Conservation (phyloP, 805 yeast species). For the Yarrowia yakushimensis region DNA sequence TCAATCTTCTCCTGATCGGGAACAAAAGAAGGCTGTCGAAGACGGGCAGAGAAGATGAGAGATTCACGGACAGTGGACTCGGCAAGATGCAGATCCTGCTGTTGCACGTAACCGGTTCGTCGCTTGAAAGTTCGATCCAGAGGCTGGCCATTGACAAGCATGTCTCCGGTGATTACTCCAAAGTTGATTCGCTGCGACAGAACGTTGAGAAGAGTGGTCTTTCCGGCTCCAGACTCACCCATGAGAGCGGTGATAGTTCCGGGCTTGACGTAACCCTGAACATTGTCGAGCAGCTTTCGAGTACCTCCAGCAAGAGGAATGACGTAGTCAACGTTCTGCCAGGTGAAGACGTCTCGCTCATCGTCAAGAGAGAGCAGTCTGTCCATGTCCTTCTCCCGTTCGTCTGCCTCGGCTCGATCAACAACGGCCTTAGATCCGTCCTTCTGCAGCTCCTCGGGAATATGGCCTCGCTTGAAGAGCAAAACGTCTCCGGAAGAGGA, state of each 20-base stretch:
- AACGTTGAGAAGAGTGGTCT: conserved; percentile 70
- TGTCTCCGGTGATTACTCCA: conserved; percentile 70
- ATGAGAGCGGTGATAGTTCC: conserved; percentile 77
- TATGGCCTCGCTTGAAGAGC: conserved; percentile 38
- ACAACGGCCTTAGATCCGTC: conserved; percentile 34
- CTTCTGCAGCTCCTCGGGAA: conserved; percentile 37
- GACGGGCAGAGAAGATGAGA: conserved; percentile 62
- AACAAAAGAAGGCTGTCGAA: conserved; percentile 63
- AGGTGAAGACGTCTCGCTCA: conserved; percentile 43
- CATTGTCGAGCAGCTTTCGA: conserved; percentile 44
- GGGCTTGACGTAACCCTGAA: conserved; percentile 73
- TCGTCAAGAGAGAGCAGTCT: conserved; percentile 25
- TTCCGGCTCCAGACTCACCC: conserved; percentile 90
- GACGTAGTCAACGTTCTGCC: conserved; percentile 60
- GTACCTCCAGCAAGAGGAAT: conserved; percentile 45
- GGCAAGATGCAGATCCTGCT: conserved; percentile 70
- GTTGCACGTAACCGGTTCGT: conserved; percentile 77
- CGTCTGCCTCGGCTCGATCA: conserved; percentile 32
- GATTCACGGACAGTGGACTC: conserved; percentile 74
- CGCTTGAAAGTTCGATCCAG: conserved; percentile 67
- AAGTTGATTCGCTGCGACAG: conserved; percentile 65
- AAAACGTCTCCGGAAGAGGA: conserved; percentile 38
- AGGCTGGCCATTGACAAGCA: conserved; percentile 65
- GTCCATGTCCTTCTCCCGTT: conserved; percentile 35
- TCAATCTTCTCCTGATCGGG: conserved; percentile 57